phyloP scores from a whole-genome alignment of 2,329 filamentous ascomycete species.

The Pseudogymnoascus destructans region DNA sequence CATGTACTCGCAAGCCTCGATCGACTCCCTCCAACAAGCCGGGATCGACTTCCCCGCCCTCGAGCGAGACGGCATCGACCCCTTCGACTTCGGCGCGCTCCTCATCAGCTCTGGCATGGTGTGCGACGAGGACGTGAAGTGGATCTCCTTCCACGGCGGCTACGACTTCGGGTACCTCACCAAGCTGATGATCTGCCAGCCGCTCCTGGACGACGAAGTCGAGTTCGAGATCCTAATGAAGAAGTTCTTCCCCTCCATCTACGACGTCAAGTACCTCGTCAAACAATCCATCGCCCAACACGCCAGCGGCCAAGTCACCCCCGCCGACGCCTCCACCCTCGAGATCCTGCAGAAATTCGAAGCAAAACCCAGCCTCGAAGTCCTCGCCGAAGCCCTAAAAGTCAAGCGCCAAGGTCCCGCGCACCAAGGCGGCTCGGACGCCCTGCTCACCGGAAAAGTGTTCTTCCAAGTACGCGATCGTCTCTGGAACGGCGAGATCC shows the following conservation, averaged over 20 bases:
- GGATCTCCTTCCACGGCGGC: constrained; percentile 95
- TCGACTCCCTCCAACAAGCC: constrained; percentile 76
- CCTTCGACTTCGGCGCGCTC: constrained; percentile 73
- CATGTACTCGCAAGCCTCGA: constrained; percentile 95
- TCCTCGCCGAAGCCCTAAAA: constrained; percentile 84
- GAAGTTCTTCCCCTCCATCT: constrained; percentile 84
- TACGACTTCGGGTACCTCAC: constrained; percentile 98
- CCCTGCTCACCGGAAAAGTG: constrained; percentile 80
- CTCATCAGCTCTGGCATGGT: constrained; percentile 88
- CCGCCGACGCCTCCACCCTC: constrained; percentile 48
- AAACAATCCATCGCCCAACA: constrained; percentile 69
- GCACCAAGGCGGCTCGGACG: constrained; percentile 89
- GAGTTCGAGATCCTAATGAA: constrained; percentile 83
- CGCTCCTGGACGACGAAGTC: constrained; percentile 76
- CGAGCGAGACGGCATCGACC: constrained; percentile 81
- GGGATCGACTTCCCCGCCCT: constrained; percentile 86
- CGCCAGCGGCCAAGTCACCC: constrained; percentile 47
- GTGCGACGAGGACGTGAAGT: constrained; percentile 75
- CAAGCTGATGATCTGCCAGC: constrained; percentile 75
- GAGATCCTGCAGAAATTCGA: constrained; percentile 77
- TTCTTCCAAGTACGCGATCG: constrained; percentile 88
- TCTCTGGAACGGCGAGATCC: constrained; percentile 73
- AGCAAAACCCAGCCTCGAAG: constrained; percentile 81
- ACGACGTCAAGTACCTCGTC: constrained; percentile 96
- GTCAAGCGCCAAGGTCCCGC: constrained; percentile 77